A percentile compares a stretch with the other conserved stretches of the same genome.
phyloP scores from a whole-genome alignment of 2,329 filamentous ascomycete species.

The Colletotrichum euphorbiae region DNA sequence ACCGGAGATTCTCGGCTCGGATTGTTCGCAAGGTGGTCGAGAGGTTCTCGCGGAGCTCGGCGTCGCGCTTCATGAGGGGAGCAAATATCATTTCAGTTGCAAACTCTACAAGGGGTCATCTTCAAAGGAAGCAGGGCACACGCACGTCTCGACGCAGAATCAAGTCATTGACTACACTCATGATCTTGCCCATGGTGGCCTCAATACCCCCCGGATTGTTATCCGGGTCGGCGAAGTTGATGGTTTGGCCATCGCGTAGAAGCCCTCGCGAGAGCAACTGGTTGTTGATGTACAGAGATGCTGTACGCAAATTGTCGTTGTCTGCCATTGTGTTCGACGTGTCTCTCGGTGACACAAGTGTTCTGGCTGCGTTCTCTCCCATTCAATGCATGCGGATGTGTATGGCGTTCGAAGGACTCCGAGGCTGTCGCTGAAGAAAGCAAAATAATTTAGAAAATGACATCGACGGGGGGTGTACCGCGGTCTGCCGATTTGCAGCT shows the following conservation, averaged over 20 bases:
- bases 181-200: conserved; percentile 84
- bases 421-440: conserved; percentile 24
- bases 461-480: neutral
- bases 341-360: conserved; percentile 21
- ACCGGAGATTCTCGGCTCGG: conserved; percentile 79
- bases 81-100: conserved; percentile 27
- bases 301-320: conserved; percentile 72
- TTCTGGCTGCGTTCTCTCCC: conserved; percentile 2
- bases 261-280: conserved; percentile 75
- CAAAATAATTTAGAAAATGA: conserved; percentile 10
- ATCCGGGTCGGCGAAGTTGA: conserved; percentile 85
- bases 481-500: conserved; percentile 22
- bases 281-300: conserved; percentile 79
- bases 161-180: conserved; percentile 93
- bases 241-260: conserved; percentile 74
- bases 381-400: conserved; percentile 26
- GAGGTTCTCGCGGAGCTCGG: conserved; percentile 86
- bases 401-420: neutral
- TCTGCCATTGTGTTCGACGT: conserved; percentile 60
- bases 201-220: conserved; percentile 70
- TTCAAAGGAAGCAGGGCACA: conserved; percentile 41
- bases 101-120: conserved; percentile 4
- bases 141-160: conserved; percentile 89
- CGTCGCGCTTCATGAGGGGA: conserved; percentile 75
- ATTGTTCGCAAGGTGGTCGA: conserved; percentile 81